Conservation (phyloP, 2,329 filamentous ascomycete species). For the Allantophomopsis cytisporea region DNA sequence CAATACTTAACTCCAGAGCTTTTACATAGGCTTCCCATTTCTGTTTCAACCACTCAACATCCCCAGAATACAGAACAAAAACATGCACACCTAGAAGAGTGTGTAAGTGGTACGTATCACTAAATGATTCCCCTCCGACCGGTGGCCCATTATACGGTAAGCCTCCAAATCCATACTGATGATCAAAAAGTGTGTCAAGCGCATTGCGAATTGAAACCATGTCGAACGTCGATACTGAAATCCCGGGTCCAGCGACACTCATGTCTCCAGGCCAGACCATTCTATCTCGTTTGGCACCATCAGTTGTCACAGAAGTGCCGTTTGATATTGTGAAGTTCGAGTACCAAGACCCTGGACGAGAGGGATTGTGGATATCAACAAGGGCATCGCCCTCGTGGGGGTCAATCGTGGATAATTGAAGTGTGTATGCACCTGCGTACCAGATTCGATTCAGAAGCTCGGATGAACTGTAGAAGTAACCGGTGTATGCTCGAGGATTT, state of each 20-base stretch:
- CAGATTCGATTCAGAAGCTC: slow-evolving; percentile 38
- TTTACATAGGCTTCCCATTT: slow-evolving; percentile 33
- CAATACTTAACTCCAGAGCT: slow-evolving; percentile 29
- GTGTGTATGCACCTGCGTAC: slow-evolving; percentile 39
- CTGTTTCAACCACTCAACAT: slow-evolving; percentile 28
- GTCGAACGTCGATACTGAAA: slow-evolving; percentile 40
- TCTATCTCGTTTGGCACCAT: slow-evolving; percentile 45
- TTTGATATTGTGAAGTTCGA: slow-evolving; percentile 18
- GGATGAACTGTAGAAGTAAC: slow-evolving; percentile 36
- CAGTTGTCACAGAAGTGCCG: slow-evolving; percentile 19
- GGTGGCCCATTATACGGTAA: slow-evolving; percentile 36
- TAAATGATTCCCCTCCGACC: slow-evolving; percentile 19
- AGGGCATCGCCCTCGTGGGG: slow-evolving; percentile 20
- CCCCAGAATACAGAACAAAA: slow-evolving; percentile 40
- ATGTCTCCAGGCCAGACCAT: slow-evolving; percentile 50
- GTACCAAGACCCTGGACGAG: slow-evolving; percentile 17
- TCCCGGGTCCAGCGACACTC: slow-evolving; percentile 37
- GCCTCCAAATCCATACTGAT: slow-evolving; percentile 20
- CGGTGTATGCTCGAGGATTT: slow-evolving; percentile 35
- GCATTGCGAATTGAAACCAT: slow-evolving; percentile 34
- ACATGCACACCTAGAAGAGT: slow-evolving; percentile 44
- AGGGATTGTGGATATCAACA: slow-evolving; percentile 18
- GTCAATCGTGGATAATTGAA: slow-evolving; percentile 27
- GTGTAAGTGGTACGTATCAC: slow-evolving; percentile 44
- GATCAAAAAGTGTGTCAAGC: slow-evolving; percentile 30